Percentiles rank a stretch among this genome's conserved stretches.
phyloP scores from a whole-genome alignment of 2,329 filamentous ascomycete species.

The Hyphodiscus sp. region DNA sequence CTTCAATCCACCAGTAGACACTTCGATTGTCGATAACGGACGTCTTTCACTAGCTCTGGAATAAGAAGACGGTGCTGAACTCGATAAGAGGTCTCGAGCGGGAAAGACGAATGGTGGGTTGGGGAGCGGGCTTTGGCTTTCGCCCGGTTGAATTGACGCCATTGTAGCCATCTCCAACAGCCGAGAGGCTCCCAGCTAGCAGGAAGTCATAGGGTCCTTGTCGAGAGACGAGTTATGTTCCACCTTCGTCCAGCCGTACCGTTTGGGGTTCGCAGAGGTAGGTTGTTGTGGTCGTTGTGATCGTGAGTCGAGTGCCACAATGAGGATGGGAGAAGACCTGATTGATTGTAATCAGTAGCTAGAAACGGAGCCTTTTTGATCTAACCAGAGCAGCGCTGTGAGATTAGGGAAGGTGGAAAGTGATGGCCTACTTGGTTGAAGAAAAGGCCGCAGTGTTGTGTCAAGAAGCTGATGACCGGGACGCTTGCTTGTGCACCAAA shows the following conservation, averaged over 20 bases:
- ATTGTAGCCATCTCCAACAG: constrained; percentile 38
- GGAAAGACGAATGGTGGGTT: constrained; percentile 25
- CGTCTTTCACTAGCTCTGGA: constrained; percentile 44
- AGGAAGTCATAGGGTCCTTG: not conserved
- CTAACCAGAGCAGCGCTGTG: not conserved
- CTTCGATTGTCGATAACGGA: constrained; percentile 37
- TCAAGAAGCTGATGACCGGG: not conserved
- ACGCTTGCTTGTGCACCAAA: not conserved
- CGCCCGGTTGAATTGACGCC: constrained; percentile 40
- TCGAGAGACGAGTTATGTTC: not conserved
- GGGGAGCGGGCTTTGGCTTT: constrained; percentile 10
- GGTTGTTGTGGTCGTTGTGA: not conserved
- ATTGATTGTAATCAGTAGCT: not conserved
- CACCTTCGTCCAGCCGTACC: not conserved
- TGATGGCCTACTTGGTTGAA: not conserved
- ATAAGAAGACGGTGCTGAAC: constrained; percentile 16
- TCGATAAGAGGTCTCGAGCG: constrained; percentile 12
- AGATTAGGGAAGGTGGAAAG: not conserved
- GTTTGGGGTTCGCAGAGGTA: not conserved
- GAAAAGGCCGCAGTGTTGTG: not conserved
- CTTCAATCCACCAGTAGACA: constrained; percentile 49
- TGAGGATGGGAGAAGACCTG: not conserved
- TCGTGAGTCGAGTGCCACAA: not conserved
- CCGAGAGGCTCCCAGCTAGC: constrained; percentile 44
- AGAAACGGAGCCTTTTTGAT: not conserved